Percentiles rank a stretch among this genome's conserved stretches.
phyloP scores from a whole-genome alignment of 805 yeast species.

The Lachancea thermotolerans region DNA sequence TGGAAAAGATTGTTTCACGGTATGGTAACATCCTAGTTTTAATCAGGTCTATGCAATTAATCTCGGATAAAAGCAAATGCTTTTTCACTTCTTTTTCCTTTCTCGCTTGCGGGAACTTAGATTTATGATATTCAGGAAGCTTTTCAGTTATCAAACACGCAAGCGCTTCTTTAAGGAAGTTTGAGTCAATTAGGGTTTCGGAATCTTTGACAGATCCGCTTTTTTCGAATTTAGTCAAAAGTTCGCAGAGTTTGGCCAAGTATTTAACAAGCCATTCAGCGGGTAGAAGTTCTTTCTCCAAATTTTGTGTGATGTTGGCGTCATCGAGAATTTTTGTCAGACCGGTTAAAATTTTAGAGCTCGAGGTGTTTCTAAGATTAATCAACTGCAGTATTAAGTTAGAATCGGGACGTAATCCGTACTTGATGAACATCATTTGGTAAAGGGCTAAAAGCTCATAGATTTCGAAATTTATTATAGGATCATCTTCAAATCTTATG shows the following conservation, averaged over 20 bases:
- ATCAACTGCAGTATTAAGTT: conserved; percentile 17
- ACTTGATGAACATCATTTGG: conserved; percentile 50
- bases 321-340: conserved; percentile 22
- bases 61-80: conserved; percentile 36
- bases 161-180: conserved; percentile 38
- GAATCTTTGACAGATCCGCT: conserved; percentile 29
- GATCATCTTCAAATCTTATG: conserved; percentile 55
- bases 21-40: conserved; percentile 44
- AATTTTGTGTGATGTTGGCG: conserved; percentile 27
- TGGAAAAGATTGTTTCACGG: conserved; percentile 30
- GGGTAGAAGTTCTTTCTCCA: conserved; percentile 50
- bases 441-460: conserved; percentile 63
- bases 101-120: conserved; percentile 27
- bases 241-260: conserved; percentile 39
- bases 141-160: conserved; percentile 33
- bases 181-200: conserved; percentile 33
- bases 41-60: conserved; percentile 57
- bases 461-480: conserved; percentile 50
- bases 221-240: conserved; percentile 50
- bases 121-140: conserved; percentile 24
- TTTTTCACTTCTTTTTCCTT: conserved; percentile 21
- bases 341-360: conserved; percentile 17
- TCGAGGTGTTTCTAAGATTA: conserved; percentile 15
- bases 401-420: conserved; percentile 31
- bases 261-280: conserved; percentile 81